Evolutionary conservation across 148 eudicot genomes (phyloP).

Genomic region (Polygonum aviculare): DNA sequence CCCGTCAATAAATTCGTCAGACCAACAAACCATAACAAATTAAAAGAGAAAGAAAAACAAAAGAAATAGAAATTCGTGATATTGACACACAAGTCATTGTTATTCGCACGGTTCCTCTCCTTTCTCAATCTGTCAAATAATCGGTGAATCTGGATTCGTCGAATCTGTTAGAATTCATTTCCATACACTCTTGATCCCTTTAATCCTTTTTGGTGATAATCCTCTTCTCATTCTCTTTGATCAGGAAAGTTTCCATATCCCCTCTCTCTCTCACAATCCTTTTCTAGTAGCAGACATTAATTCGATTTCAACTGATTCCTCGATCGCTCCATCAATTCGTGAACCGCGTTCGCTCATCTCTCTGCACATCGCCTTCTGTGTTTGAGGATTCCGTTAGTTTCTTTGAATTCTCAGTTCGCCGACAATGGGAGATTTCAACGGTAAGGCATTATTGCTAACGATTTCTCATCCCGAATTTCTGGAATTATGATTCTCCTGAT

Average conservation of each 20-base stretch:
- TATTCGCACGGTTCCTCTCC: conserved; percentile 1
- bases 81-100: conserved; percentile 1
- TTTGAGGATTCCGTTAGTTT: background rate
- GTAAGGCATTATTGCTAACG: background rate
- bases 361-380: background rate
- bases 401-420: background rate
- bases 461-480: background rate
- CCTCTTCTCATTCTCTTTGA: background rate
- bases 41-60: background rate
- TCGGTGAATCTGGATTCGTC: background rate
- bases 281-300: background rate
- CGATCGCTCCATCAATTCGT: background rate
- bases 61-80: background rate
- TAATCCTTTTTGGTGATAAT: background rate
- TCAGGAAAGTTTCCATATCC: background rate
- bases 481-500: background rate
- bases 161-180: background rate
- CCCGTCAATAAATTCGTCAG: background rate
- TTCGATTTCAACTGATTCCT: background rate
- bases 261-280: background rate
- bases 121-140: background rate
- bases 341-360: background rate
- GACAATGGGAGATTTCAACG: conserved; percentile 8
- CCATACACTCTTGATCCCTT: background rate
- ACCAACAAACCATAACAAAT: background rate